phyloP scores from a whole-genome alignment of 169 alveolate genomes.

The Amoebophrya sp. region DNA sequence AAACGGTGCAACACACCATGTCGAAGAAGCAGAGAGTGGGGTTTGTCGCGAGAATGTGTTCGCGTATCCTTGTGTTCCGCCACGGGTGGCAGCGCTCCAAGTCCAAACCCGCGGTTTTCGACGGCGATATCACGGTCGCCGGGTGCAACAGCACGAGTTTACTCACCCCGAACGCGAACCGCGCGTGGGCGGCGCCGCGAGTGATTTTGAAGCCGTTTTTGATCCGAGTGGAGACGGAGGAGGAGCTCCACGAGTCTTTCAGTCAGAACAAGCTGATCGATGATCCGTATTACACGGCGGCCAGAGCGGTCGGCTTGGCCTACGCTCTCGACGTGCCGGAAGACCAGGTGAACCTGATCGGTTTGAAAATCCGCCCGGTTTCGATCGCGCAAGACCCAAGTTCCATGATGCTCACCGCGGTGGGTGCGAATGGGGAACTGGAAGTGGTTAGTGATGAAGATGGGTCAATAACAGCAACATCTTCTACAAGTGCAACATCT shows the following conservation, averaged over 20 bases:
- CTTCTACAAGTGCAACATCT: too few species aligned
- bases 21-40: neutral
- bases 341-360: neutral
- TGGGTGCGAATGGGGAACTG: too few species aligned
- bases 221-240: neutral
- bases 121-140: neutral
- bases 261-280: neutral
- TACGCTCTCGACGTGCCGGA: neutral
- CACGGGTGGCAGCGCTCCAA: neutral
- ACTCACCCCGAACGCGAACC: neutral
- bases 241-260: neutral
- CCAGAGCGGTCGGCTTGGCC: neutral
- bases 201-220: neutral
- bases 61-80: neutral
- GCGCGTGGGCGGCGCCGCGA: neutral
- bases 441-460: too few species aligned
- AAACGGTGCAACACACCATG: too few species aligned
- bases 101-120: neutral
- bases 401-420: too few species aligned
- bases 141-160: neutral
- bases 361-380: neutral
- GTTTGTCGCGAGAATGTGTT: neutral
- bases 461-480: too few species aligned
- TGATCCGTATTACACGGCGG: neutral
- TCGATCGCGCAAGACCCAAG: too few species aligned